phyloP scores from a whole-genome alignment of 2,329 filamentous ascomycete genomes.

The Colletotrichum chlorophyti region DNA sequence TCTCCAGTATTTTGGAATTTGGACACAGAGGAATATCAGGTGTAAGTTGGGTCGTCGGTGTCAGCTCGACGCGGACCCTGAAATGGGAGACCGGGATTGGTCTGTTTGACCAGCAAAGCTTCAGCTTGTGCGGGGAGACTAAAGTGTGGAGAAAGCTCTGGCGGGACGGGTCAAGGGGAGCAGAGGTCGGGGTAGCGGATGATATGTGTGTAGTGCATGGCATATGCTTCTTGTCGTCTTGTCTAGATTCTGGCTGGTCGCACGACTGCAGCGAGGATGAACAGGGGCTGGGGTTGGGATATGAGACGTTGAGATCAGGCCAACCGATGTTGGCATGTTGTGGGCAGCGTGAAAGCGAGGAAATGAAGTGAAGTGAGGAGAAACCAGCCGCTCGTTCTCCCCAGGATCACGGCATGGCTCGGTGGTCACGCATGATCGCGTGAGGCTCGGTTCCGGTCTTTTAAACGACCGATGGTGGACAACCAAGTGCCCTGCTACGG shows the following conservation, averaged over 20 bases:
- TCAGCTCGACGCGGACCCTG: neutral
- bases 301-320: neutral
- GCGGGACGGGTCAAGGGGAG: slow-evolving; percentile 18
- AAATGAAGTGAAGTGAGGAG: neutral
- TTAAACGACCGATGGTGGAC: neutral
- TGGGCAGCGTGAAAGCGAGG: neutral
- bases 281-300: neutral
- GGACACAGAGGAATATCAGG: no score
- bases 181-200: slow-evolving; percentile 24
- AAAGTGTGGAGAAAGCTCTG: slow-evolving; percentile 15
- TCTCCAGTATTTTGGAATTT: no score
- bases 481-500: neutral
- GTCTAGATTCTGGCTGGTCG: neutral
- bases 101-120: slow-evolving; percentile 1
- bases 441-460: slow-evolving; percentile 11
- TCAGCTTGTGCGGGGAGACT: slow-evolving; percentile 13
- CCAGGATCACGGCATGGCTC: no score
- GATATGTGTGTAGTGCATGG: no score
- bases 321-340: no score
- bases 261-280: neutral
- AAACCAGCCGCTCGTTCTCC: no score
- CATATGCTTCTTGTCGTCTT: neutral
- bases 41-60: neutral
- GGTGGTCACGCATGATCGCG: slow-evolving; percentile 1
- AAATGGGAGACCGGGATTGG: neutral